phyloP scores from a whole-genome alignment of 345 rosid genomes.

The Acer negundo region DNA sequence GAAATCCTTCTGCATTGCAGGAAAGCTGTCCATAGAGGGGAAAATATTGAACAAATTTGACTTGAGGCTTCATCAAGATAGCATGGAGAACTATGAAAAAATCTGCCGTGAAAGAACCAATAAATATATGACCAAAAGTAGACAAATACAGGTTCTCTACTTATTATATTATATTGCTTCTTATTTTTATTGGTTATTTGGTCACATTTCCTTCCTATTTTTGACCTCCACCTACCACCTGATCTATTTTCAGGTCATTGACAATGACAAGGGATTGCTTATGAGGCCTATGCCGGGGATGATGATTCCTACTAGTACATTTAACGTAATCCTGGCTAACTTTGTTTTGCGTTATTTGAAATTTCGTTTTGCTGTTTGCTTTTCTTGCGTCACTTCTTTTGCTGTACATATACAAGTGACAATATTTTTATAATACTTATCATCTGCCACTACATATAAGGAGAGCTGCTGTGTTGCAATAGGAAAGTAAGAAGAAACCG shows the following conservation, averaged over 20 bases:
- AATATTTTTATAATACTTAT: not conserved
- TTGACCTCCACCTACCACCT: constrained; percentile 6
- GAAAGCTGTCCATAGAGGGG: constrained; percentile 66
- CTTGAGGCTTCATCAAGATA: constrained; percentile 77
- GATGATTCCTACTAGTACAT: constrained; percentile 44
- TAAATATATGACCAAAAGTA: constrained; percentile 65
- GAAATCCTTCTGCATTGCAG: constrained; percentile 37
- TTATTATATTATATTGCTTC: not conserved
- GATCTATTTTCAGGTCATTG: constrained; percentile 64
- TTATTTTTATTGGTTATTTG: not conserved
- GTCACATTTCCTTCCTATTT: not conserved
- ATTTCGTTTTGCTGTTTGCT: constrained; percentile 18
- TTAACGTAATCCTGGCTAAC: constrained; percentile 39
- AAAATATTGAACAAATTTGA: constrained; percentile 80
- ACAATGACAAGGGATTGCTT: constrained; percentile 69
- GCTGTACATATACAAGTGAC: not conserved
- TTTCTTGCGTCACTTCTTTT: constrained; percentile 15
- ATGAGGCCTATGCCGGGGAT: constrained; percentile 84
- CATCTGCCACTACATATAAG: constrained; percentile 18
- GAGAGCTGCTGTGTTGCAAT: constrained; percentile 27
- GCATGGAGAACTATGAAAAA: constrained; percentile 74
- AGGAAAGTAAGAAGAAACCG: constrained; percentile 76
- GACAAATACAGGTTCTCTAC: constrained; percentile 72
- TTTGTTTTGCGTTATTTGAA: constrained; percentile 13
- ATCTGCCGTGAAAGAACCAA: constrained; percentile 79